Percentiles rank a stretch among this genome's conserved stretches.
phyloP scores from a whole-genome alignment of 352 stramenopile species.

The Pilasporangium apinafurcum region DNA sequence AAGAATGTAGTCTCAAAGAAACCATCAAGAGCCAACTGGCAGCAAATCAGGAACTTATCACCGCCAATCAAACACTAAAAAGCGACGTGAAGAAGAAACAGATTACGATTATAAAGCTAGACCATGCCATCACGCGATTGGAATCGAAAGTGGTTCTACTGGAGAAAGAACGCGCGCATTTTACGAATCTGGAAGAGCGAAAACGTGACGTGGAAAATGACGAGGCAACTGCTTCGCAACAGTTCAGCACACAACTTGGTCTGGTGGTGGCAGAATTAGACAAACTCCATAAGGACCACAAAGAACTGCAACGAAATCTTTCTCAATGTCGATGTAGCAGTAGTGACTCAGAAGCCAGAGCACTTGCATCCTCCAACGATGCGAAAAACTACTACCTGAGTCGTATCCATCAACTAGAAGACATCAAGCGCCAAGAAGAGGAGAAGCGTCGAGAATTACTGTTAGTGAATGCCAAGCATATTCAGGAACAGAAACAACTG shows the following conservation, averaged over 20 bases:
- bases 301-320: constrained; percentile 17
- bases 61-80: constrained; percentile 32
- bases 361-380: constrained; percentile 9
- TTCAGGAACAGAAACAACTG: constrained; percentile 56
- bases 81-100: constrained; percentile 19
- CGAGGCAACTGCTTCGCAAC: constrained; percentile 17
- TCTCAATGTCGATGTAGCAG: constrained; percentile 6
- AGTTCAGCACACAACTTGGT: constrained; percentile 34
- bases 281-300: constrained; percentile 33
- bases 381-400: constrained; percentile 29
- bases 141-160: constrained; percentile 42
- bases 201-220: constrained; percentile 23
- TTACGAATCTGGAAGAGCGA: constrained; percentile 20
- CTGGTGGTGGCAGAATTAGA: constrained; percentile 39
- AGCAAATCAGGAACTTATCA: constrained; percentile 30
- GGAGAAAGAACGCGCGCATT: constrained; percentile 40
- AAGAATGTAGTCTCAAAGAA: constrained; percentile 23
- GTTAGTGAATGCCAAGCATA: constrained; percentile 57
- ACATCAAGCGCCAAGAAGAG: constrained; percentile 29
- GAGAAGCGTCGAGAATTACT: constrained; percentile 56
- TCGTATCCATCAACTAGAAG: constrained; percentile 45
- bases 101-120: constrained; percentile 12
- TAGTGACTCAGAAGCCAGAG: background rate
- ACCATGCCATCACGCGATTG: constrained; percentile 22
- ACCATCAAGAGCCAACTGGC: constrained; percentile 32